Evolutionary conservation across 2,329 filamentous ascomycete genomes (phyloP).

Genomic region (Nannizzia gypsea): DNA sequence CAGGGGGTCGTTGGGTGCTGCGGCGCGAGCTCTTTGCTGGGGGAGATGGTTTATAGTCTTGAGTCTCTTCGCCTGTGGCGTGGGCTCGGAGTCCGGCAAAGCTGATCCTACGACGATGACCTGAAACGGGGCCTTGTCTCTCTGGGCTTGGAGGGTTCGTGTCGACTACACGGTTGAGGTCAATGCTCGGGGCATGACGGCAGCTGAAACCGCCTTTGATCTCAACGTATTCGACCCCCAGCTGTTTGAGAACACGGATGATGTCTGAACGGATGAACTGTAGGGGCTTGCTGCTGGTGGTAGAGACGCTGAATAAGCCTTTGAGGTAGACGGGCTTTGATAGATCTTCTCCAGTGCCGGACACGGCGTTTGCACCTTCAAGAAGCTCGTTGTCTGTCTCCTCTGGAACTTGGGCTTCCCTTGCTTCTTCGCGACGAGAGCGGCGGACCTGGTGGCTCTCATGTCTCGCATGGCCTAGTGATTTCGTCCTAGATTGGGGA

Average conservation of each 20-base stretch:
- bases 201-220: conserved; percentile 92
- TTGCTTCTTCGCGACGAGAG: conserved; percentile 56
- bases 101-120: conserved; percentile 68
- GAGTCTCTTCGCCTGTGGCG: conserved; percentile 60
- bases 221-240: conserved; percentile 83
- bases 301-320: conserved; percentile 92
- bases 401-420: conserved; percentile 71
- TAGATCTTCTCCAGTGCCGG: conserved; percentile 56
- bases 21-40: conserved; percentile 34
- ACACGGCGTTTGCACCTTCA: conserved; percentile 31
- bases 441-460: conserved; percentile 88
- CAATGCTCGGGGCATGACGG: conserved; percentile 77
- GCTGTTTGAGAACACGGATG: conserved; percentile 73
- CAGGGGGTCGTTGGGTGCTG: conserved; percentile 37
- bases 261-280: conserved; percentile 78
- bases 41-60: conserved; percentile 43
- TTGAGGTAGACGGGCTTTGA: conserved; percentile 87
- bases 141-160: conserved; percentile 47
- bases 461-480: conserved; percentile 73
- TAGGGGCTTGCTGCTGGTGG: conserved; percentile 84
- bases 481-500: conserved; percentile 65
- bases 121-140: conserved; percentile 36
- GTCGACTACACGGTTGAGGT: conserved; percentile 62
- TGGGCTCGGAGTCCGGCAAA: conserved; percentile 60
- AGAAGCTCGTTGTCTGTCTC: conserved; percentile 71